Percentiles rank a stretch among this genome's conserved stretches.
Conservation (phyloP, 2,329 filamentous ascomycete species). For the Botrytis byssoidea region DNA sequence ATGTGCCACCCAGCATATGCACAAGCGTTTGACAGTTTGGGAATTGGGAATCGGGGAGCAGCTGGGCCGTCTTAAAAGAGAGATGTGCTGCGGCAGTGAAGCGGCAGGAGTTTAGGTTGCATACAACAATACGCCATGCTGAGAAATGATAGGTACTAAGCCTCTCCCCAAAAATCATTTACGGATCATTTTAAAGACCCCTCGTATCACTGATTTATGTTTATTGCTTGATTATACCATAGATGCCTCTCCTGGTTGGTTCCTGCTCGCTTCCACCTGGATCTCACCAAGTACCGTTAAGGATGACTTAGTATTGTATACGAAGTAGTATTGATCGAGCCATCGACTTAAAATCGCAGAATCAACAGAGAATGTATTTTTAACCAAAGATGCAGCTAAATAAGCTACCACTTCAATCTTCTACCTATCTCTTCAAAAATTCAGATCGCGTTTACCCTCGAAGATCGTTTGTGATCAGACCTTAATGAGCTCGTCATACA, state of each 20-base stretch:
- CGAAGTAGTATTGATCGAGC: background rate
- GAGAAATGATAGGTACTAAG: background rate
- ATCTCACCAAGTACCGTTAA: background rate
- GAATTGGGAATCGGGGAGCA: conserved; percentile 11
- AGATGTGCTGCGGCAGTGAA: conserved; percentile 12
- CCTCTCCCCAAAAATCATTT: background rate
- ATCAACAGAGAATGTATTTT: background rate
- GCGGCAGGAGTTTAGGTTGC: conserved; percentile 12
- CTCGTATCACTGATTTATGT: background rate
- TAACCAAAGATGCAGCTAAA: background rate
- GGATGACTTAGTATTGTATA: background rate
- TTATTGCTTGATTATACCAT: background rate
- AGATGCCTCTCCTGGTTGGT: background rate
- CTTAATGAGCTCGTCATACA: conserved; percentile 6
- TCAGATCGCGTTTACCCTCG: background rate
- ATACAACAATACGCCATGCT: conserved; percentile 5
- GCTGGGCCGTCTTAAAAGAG: conserved; percentile 2
- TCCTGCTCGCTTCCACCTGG: conserved; percentile 5
- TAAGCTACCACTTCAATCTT: background rate
- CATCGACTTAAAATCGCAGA: background rate
- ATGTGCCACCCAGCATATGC: conserved; percentile 15
- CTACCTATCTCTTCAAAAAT: background rate
- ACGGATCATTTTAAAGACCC: background rate
- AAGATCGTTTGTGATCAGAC: conserved; percentile 8
- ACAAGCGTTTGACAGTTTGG: conserved; percentile 15